Evolutionary conservation across 1,284 basidiomycete species (phyloP).

Genomic region (Irpex rosettiformis): DNA sequence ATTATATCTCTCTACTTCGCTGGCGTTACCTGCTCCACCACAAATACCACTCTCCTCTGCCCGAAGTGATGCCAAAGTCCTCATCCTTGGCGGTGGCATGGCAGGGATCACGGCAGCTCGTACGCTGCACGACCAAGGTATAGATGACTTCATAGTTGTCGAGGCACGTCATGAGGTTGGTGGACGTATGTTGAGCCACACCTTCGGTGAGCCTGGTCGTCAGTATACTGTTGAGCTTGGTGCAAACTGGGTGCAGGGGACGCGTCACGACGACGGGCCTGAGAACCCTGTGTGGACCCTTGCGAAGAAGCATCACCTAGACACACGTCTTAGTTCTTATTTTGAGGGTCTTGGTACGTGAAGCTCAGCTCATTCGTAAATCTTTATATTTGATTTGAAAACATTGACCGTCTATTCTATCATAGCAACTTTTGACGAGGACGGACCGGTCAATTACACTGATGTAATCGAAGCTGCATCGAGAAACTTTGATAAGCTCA

Average conservation of each 20-base stretch:
- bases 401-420: background rate
- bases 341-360: slow-evolving; percentile 48
- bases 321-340: slow-evolving; percentile 43
- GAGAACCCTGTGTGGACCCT: slow-evolving; percentile 62
- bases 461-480: slow-evolving; percentile 39
- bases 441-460: slow-evolving; percentile 43
- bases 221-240: slow-evolving; percentile 54
- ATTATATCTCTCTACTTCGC: background rate
- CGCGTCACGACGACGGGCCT: slow-evolving; percentile 45
- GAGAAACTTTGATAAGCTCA: slow-evolving; percentile 38
- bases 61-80: slow-evolving; percentile 32
- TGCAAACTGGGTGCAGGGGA: slow-evolving; percentile 73
- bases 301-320: slow-evolving; percentile 52
- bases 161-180: slow-evolving; percentile 60
- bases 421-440: slow-evolving; percentile 49
- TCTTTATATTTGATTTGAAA: background rate
- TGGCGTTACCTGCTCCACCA: background rate
- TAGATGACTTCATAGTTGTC: slow-evolving; percentile 57
- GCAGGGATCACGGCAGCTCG: slow-evolving; percentile 65
- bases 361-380: background rate
- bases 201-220: slow-evolving; percentile 37
- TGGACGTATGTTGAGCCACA: slow-evolving; percentile 50
- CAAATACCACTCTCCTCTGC: background rate
- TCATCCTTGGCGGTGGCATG: slow-evolving; percentile 63
- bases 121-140: slow-evolving; percentile 52